Evolutionary conservation across 139 green algal species (phyloP).

Genomic region (Chlamydomonas applanata): DNA sequence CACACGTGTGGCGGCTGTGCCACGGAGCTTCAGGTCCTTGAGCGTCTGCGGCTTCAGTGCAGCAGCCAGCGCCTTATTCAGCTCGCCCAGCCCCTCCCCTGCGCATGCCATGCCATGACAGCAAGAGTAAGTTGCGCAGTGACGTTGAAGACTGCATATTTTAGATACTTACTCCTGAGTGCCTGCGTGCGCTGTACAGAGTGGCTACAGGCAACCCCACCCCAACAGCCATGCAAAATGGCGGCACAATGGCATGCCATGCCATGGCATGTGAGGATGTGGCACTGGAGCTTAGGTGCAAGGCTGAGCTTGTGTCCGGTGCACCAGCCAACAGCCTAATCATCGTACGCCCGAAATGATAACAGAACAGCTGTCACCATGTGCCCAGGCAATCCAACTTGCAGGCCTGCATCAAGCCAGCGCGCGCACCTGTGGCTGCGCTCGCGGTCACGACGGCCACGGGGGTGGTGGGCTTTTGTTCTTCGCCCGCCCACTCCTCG

Average conservation of each 20-base stretch:
- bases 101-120: neutral
- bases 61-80: conserved; percentile 12
- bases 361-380: neutral
- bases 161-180: no score
- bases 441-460: conserved; percentile 33
- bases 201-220: no score
- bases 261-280: no score
- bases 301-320: no score
- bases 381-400: no score
- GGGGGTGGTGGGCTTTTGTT: conserved; percentile 14
- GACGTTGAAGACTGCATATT: no score
- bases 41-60: neutral
- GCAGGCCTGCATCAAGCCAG: neutral
- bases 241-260: no score
- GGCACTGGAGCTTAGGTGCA: no score
- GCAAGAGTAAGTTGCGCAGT: neutral
- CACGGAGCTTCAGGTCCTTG: neutral
- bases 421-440: conserved; percentile 29
- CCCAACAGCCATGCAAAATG: no score
- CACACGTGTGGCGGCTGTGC: neutral
- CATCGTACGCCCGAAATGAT: no score
- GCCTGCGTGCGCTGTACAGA: no score
- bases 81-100: conserved; percentile 42
- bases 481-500: conserved; percentile 16
- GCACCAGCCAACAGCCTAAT: no score